A percentile compares a stretch with the other conserved stretches of the same genome.
Evolutionary conservation across 2,329 filamentous ascomycete genomes (phyloP).

Genomic region (Aureobasidium subglaciale): DNA sequence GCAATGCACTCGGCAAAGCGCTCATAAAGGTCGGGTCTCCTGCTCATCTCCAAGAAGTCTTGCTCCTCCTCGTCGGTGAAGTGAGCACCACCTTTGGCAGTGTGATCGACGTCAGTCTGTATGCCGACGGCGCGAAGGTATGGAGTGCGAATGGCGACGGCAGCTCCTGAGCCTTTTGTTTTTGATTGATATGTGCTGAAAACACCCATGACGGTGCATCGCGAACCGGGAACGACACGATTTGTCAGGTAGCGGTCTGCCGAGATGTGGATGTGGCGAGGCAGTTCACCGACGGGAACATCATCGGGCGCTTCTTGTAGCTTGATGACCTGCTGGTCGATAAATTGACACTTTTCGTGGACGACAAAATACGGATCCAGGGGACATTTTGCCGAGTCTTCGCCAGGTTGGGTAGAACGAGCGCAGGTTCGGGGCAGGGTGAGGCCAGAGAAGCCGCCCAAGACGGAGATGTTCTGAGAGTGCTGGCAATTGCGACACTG

Average conservation of each 20-base stretch:
- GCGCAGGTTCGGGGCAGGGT: slow-evolving; percentile 75
- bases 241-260: slow-evolving; percentile 97
- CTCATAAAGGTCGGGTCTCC: slow-evolving; percentile 85
- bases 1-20: slow-evolving; percentile 88
- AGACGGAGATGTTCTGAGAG: slow-evolving; percentile 61
- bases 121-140: slow-evolving; percentile 92
- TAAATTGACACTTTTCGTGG: slow-evolving; percentile 89
- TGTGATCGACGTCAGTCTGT: slow-evolving; percentile 82
- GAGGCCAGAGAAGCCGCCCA: slow-evolving; percentile 81
- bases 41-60: slow-evolving; percentile 86
- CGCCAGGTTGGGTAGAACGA: slow-evolving; percentile 48
- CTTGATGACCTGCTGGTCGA: slow-evolving; percentile 97
- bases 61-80: slow-evolving; percentile 97
- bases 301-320: slow-evolving; percentile 96
- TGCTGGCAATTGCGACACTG: slow-evolving; percentile 83
- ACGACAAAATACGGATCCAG: slow-evolving; percentile 93
- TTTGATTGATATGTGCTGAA: slow-evolving; percentile 96
- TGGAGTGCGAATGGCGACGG: slow-evolving; percentile 90
- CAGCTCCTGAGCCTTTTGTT: slow-evolving; percentile 68
- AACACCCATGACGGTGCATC: slow-evolving; percentile 92
- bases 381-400: slow-evolving; percentile 69
- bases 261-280: slow-evolving; percentile 87
- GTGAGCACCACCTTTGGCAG: slow-evolving; percentile 67
- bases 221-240: slow-evolving; percentile 85
- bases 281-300: slow-evolving; percentile 92